These are phyloP conservation scores for Nelumbo lutea DNA, from an alignment of 164 flowering plant species.

Conservation along the genomic window DNA sequence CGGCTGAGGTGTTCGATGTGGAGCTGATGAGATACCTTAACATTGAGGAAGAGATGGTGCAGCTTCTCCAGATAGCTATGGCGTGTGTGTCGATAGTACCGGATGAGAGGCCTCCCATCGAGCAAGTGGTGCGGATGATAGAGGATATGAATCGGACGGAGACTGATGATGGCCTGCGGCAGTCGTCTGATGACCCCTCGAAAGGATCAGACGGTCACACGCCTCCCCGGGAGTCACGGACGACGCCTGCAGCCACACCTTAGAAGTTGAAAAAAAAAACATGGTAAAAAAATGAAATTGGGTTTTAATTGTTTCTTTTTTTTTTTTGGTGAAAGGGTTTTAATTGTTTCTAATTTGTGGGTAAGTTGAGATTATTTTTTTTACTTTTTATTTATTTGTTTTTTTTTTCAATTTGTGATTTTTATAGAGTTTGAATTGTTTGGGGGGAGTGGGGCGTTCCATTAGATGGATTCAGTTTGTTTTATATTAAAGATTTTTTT, in stretches of 20 bases:
- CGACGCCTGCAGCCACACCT: constrained; percentile 52
- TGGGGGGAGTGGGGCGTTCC: too few relatives aligned
- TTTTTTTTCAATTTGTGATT: too few relatives aligned
- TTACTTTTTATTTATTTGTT: too few relatives aligned
- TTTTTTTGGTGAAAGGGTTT: too few relatives aligned
- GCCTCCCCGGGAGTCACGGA: constrained; percentile 50
- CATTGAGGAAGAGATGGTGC: constrained; percentile 97
- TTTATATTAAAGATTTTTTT: too few relatives aligned
- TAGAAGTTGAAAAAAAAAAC: constrained; percentile 9
- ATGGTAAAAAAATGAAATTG: too few relatives aligned
- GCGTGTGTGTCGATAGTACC: constrained; percentile 80
- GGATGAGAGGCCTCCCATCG: constrained; percentile 75
- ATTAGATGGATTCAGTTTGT: too few relatives aligned
- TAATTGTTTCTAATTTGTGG: too few relatives aligned
- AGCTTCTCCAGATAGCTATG: constrained; percentile 90
- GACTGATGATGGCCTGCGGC: constrained; percentile 67
- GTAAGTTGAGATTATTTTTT: too few relatives aligned
- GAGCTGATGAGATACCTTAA: constrained; percentile 80
- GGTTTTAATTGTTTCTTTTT: too few relatives aligned
- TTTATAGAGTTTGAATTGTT: too few relatives aligned
- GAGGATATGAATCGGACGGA: constrained; percentile 70
- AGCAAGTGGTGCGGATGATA: constrained; percentile 71
- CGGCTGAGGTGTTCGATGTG: constrained; percentile 93
- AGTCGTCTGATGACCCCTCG: constrained; percentile 77
- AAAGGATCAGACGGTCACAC: constrained; percentile 77